A percentile compares a stretch with the other conserved stretches of the same genome.
Conservation (phyloP, 1,284 basidiomycete genomes). For the Leccinum fallax region DNA sequence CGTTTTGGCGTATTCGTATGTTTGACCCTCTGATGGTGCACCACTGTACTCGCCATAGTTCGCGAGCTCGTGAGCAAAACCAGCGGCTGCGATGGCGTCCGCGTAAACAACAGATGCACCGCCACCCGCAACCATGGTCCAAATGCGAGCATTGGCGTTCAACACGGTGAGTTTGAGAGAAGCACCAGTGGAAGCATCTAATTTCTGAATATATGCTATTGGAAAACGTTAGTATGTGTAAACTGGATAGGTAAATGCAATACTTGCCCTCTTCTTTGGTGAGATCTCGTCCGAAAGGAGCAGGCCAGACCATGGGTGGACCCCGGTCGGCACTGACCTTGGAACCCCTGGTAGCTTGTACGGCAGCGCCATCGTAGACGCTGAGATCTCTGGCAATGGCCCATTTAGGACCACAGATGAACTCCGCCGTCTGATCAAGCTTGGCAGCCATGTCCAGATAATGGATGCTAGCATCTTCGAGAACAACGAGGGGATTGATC, state of each 20-base stretch:
- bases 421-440: slow-evolving; percentile 98
- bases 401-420: slow-evolving; percentile 98
- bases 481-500: slow-evolving; percentile 97
- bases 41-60: slow-evolving; percentile 99
- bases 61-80: slow-evolving; percentile 96
- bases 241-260: background rate
- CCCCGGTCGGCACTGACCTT: slow-evolving; percentile 87
- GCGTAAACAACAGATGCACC: slow-evolving; percentile 87
- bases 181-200: slow-evolving; percentile 96
- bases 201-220: slow-evolving; percentile 93
- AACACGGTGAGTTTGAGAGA: slow-evolving; percentile 98
- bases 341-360: slow-evolving; percentile 40
- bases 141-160: slow-evolving; percentile 93
- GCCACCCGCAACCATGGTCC: slow-evolving; percentile 99
- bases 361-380: slow-evolving; percentile 60
- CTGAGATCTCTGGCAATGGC: slow-evolving; percentile 92
- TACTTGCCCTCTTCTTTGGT: slow-evolving; percentile 84
- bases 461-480: slow-evolving; percentile 86
- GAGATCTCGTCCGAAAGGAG: slow-evolving; percentile 96
- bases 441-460: slow-evolving; percentile 99
- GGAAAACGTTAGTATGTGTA: background rate
- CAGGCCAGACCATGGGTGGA: slow-evolving; percentile 98
- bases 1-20: slow-evolving; percentile 99
- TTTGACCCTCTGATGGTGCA: slow-evolving; percentile 97
- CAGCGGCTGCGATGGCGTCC: slow-evolving; percentile 96